Base-by-base conservation (phyloP, 2,329 filamentous ascomycete species). In the Apiospora pterosperma region DNA sequence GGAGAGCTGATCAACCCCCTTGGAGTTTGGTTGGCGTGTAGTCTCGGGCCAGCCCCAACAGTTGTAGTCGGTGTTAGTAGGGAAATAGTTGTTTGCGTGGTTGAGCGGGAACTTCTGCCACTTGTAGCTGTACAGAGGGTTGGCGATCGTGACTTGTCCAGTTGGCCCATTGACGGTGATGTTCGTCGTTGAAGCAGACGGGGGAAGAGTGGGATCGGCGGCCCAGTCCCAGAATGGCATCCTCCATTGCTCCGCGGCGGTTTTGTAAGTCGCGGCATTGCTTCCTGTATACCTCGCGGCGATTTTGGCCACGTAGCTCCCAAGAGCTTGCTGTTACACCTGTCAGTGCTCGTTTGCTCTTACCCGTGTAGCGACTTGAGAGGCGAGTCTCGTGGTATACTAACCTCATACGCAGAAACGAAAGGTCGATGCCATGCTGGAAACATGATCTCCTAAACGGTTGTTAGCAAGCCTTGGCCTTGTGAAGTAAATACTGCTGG, bases 361-460 rank as follows among this genome's bases (percentile, higher is more conserved):
- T 12, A 28, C 3, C n/a, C 34, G 19, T 34, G 10, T 23, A 65
- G n/a, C 36, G 28, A 59, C 38, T 16, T n/a, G 19, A 25, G 42
- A 11, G 5, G 5, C 10, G 21, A 44, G 11, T 5, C 6, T 31
- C 11, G 25, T 4, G 16, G 7, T n/a, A 19, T 34, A 11, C 48
- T 12, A 73, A 85, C 83, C 78, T 88, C 86, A 64, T 79, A 87
- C 5, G 88, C 76, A 7, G 81, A 75, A 48, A 87, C 70, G 65
- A 84, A 88, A 4, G 84, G 81, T 7, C 85, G 82, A 72, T 89
- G 86, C 86, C 84, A 88, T n/a, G 81, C 74, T 7, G 80, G 70
- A 67, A 87, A 85, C 36, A 82, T 84, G 48, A 19, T 25, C 65
- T 59, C 68, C 14, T 61, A 55, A 63, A 65, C 28, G 65, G 61